Conservation (phyloP, 2,329 filamentous ascomycete species). For the Calonectria pseudoreteaudii region DNA sequence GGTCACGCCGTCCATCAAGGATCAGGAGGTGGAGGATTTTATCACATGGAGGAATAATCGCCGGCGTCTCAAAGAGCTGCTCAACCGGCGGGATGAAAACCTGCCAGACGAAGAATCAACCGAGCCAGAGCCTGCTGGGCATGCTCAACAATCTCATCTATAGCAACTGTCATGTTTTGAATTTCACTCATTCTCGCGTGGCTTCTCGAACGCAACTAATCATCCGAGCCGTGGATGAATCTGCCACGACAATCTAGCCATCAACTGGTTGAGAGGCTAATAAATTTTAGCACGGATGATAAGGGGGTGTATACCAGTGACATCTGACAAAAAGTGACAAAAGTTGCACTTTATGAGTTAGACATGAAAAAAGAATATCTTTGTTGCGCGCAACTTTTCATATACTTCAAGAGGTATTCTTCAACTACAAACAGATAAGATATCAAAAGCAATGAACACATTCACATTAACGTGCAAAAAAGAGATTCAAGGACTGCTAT, state of each 20-base stretch:
- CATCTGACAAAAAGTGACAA: background rate
- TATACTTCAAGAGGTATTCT: background rate
- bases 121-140: constrained; percentile 32
- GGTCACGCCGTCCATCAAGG: constrained; percentile 68
- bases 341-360: background rate
- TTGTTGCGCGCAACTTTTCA: background rate
- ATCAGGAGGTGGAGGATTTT: constrained; percentile 63
- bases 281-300: background rate
- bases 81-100: constrained; percentile 59
- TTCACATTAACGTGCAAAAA: background rate
- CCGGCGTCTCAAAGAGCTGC: constrained; percentile 57
- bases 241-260: background rate
- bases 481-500: background rate
- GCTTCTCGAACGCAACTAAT: background rate
- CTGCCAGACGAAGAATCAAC: constrained; percentile 57
- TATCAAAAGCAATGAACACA: background rate
- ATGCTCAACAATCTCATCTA: background rate
- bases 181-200: background rate
- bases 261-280: background rate
- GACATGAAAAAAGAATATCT: background rate
- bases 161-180: background rate
- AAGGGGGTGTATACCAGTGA: background rate
- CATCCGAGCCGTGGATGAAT: background rate
- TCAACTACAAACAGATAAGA: background rate
- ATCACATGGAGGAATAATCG: constrained; percentile 58